Base-by-base conservation (phyloP, 306 rosid species). In the Dryas drummondii region DNA sequence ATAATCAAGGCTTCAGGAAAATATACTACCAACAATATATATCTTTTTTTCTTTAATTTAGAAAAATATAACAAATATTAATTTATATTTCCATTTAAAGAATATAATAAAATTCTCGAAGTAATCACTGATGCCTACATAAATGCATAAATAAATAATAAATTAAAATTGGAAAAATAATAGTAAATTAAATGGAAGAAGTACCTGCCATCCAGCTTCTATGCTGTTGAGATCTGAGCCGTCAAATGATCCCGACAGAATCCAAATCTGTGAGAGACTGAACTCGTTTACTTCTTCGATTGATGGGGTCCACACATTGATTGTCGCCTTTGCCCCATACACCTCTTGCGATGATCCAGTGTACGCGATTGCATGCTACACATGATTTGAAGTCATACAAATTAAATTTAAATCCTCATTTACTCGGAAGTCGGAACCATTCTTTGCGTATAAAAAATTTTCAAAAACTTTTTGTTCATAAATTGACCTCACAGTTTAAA, bases 181-280 rank as follows among this genome's bases (percentile, higher is more conserved):
- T 15, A 76, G 13, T 41, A 42, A 40, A 59, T 45, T 67, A 83
- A 78, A 70, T 58, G 77, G 80, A 78, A 72, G 69, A 67, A 78
- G 84, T 91, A 93, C 98, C 98, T 94, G 98, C 98, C 98, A 94
- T 67, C 98, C 98, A 74, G 96, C 98, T 89, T 94, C 98, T 40
- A 94, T 94, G 88, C 97, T 94, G 67, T 94, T 94, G 79, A 94
- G 97, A 87, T 94, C 98, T 57, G 97, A 59, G 86, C 98, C 98
- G 82, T 94, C 96, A 50, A 94, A 94, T 12, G 94, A 89, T 14
- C 98, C 98, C 4, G 96, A 94, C 49, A 94, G 91, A 58, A 94
- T 61, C 98, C 98, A 94, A 76, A 94, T 81, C 75, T 91, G 98
- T 0, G 97, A 91, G 66, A 94, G 93, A 40, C 98, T 94, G 55